Conservation (phyloP, 192 early-diverging fungal species). For the Coemansia sp. region DNA sequence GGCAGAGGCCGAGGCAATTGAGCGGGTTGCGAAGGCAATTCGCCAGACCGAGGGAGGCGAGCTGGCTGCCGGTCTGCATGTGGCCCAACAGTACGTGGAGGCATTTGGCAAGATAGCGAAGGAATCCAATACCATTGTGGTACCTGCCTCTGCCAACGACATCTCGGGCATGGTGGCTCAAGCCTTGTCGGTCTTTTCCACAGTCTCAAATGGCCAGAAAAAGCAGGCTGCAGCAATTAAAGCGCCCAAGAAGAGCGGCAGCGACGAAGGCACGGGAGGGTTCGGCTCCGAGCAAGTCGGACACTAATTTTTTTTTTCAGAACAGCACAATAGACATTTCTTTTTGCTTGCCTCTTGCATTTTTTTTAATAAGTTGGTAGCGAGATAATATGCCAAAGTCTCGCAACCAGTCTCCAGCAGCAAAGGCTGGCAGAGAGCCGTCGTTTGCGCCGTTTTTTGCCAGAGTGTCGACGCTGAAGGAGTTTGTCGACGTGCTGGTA, state of each 20-base stretch:
- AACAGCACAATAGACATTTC: too few relatives aligned
- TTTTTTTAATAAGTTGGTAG: too few relatives aligned
- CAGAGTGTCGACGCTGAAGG: conserved; percentile 27
- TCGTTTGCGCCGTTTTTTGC: conserved; percentile 11
- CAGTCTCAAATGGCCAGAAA: conserved; percentile 33
- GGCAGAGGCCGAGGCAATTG: conserved; percentile 80
- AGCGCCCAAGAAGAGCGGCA: not conserved
- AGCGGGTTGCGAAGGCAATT: conserved; percentile 78
- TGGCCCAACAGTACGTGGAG: conserved; percentile 97
- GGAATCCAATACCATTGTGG: conserved; percentile 83
- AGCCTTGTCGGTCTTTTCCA: conserved; percentile 53
- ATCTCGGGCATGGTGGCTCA: conserved; percentile 88
- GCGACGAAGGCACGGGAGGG: conserved; percentile 22
- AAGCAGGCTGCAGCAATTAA: not conserved
- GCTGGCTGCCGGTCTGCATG: conserved; percentile 83
- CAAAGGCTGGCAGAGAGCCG: not conserved
- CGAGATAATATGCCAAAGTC: not conserved
- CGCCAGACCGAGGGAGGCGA: conserved; percentile 59
- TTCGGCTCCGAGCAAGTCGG: conserved; percentile 45
- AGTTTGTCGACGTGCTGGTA: conserved; percentile 37
- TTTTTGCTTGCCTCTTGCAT: too few relatives aligned
- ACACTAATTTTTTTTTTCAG: conserved; percentile 10
- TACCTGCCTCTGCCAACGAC: conserved; percentile 81
- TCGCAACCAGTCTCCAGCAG: not conserved
- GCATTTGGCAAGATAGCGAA: conserved; percentile 92